A percentile compares a stretch with the other conserved stretches of the same genome.
Conservation (phyloP, 2,329 filamentous ascomycete genomes). For the Coleophoma crateriformis region DNA sequence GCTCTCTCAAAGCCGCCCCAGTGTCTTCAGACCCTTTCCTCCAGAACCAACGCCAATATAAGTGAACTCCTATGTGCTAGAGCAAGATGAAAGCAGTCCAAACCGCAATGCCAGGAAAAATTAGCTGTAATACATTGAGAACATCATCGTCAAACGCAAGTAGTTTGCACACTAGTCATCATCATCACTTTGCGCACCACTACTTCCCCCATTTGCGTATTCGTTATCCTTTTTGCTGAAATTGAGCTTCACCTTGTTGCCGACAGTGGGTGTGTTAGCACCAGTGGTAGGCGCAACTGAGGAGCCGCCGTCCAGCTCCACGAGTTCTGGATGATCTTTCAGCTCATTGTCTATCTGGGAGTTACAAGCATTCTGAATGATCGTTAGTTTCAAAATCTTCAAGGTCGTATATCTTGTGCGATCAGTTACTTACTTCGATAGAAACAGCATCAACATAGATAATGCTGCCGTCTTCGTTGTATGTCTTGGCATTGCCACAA, state of each 20-base stretch:
- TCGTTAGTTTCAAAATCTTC: slow-evolving; percentile 26
- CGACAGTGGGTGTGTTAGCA: slow-evolving; percentile 59
- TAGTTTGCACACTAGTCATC: slow-evolving; percentile 27
- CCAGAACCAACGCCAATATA: background rate
- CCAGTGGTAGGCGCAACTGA: slow-evolving; percentile 46
- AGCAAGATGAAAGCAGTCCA: too few species aligned
- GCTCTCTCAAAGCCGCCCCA: background rate
- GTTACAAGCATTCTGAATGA: slow-evolving; percentile 48
- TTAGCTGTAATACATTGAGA: too few species aligned
- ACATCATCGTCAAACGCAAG: too few species aligned
- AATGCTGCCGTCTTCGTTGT: slow-evolving; percentile 93
- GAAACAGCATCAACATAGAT: slow-evolving; percentile 88
- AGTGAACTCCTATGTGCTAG: too few species aligned
- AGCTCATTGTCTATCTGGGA: slow-evolving; percentile 47
- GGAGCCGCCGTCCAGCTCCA: slow-evolving; percentile 41
- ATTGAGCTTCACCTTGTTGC: slow-evolving; percentile 61
- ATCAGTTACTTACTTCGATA: slow-evolving; percentile 70
- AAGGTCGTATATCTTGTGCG: background rate
- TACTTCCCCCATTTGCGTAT: slow-evolving; percentile 33
- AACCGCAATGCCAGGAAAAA: background rate
- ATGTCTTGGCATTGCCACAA: slow-evolving; percentile 87
- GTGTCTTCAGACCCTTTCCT: background rate
- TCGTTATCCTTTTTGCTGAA: slow-evolving; percentile 36
- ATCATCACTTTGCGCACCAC: slow-evolving; percentile 45
- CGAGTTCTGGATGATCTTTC: slow-evolving; percentile 47